A percentile compares a stretch with the other conserved stretches of the same genome.
phyloP scores from a whole-genome alignment of 257 asterid species.

The Plantago major region DNA sequence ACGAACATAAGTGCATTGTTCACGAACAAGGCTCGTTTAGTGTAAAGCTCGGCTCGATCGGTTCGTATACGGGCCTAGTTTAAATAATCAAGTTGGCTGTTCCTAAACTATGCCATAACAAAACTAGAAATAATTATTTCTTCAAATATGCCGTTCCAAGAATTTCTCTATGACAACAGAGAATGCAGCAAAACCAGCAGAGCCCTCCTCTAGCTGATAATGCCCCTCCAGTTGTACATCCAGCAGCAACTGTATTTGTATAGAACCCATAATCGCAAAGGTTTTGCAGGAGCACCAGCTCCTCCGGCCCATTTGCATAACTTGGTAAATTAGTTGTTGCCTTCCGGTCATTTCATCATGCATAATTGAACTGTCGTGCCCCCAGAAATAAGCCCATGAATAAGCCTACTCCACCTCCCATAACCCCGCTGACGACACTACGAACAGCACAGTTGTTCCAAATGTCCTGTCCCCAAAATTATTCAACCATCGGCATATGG shows the following conservation, averaged over 20 bases:
- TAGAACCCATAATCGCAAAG: constrained; percentile 88
- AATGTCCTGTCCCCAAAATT: constrained; percentile 84
- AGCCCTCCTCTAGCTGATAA: no score
- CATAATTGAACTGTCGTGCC: constrained; percentile 76
- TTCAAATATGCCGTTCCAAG: no score
- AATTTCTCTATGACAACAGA: no score
- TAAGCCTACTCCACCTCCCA: constrained; percentile 97
- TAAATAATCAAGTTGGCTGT: no score
- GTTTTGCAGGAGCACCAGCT: constrained; percentile 97
- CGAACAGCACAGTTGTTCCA: constrained; percentile 95
- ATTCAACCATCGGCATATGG: constrained; percentile 49
- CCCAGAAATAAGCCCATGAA: constrained; percentile 88
- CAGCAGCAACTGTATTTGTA: constrained; percentile 5
- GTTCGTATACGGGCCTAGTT: no score
- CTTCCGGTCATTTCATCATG: constrained; percentile 78
- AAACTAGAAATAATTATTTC: no score
- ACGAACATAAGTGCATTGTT: no score
- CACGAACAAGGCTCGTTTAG: no score
- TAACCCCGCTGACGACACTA: constrained; percentile 82
- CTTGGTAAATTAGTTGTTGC: constrained; percentile 69
- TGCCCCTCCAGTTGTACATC: no score
- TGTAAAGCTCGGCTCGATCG: no score
- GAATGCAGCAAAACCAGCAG: no score
- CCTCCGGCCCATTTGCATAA: constrained; percentile 91
- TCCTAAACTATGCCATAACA: no score